phyloP scores from a whole-genome alignment of 345 rosid species.

The Lumnitzera littorea region DNA sequence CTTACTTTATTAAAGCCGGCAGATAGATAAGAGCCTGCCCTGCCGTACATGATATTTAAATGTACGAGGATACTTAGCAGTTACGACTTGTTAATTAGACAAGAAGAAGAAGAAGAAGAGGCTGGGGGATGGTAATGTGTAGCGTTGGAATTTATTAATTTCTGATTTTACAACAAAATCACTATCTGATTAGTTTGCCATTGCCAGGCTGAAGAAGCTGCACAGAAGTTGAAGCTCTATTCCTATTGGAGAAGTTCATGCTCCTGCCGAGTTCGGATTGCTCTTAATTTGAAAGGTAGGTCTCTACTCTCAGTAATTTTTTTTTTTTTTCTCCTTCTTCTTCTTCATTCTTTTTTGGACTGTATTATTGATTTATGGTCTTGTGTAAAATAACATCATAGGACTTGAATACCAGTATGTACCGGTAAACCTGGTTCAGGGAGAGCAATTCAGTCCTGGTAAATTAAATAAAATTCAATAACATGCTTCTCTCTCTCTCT shows the following conservation, averaged over 20 bases:
- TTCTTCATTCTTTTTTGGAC: not conserved
- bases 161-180: too few relatives aligned
- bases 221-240: constrained; percentile 35
- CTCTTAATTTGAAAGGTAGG: constrained; percentile 69
- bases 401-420: constrained; percentile 63
- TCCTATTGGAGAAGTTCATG: constrained; percentile 79
- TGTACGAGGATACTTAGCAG: too few relatives aligned
- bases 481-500: not conserved
- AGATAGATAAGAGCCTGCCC: too few relatives aligned
- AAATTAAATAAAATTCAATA: not conserved
- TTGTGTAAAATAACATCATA: constrained; percentile 8
- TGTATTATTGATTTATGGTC: not conserved
- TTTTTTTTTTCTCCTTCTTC: not conserved
- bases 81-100: too few relatives aligned
- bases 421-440: constrained; percentile 46
- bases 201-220: too few relatives aligned
- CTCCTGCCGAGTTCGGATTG: constrained; percentile 64
- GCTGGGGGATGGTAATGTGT: too few relatives aligned
- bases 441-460: constrained; percentile 69
- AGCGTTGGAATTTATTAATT: too few relatives aligned
- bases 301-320: not conserved
- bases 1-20: too few relatives aligned
- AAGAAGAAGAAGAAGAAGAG: too few relatives aligned
- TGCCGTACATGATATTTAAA: too few relatives aligned
- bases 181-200: too few relatives aligned